Base-by-base conservation (phyloP, 108 stramenopile species). In the Asterionellopsis glacialis region DNA sequence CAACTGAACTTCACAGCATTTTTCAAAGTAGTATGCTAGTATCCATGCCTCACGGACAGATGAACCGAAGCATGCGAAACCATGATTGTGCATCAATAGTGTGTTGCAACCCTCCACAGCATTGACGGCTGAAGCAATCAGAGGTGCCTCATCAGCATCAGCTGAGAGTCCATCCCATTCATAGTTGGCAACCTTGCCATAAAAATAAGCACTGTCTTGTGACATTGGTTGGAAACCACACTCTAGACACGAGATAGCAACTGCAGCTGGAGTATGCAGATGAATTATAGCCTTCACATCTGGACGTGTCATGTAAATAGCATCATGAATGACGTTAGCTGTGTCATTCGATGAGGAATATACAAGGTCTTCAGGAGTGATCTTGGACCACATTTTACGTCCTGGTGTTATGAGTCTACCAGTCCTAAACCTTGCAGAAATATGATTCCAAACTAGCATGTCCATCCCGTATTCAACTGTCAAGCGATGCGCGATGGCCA, bases 391-490 rank as follows among this genome's bases (percentile, higher is more conserved):
- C 77, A 79, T 72, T 22, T 47, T 57, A 1, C 72, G 54, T 11
- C 84, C 84, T 1, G 80, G 84, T 27, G 84, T 85, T 19, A 85
- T 81, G 19, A 85, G 59, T 38, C 65, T 76, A 1, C 83, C 83
- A 45, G 45, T 49, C 0, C 62, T 64, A 47, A 75, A 65, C 1
- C 65, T 64, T 11, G 67, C 84, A 10, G 84, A 85, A 45, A 85
- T 79, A 59, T 85, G 84, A 47, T 85, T 85, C 84, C 84, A 85
- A 9, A 85, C 84, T 18, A 85, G 72, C 72, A 68, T 67, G 53
- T 85, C 84, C 80, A 85, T 71, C 10, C 68, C 74, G 55, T 69
- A 82, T 63, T 85, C 61, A 44, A 60, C 53, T 18, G 79, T 79
- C 11, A 82, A 45, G 26, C 72, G 65, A 53, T 82, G 71, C 6